Conservation (phyloP, 192 early-diverging fungal genomes). For the Diversispora epigaea region DNA sequence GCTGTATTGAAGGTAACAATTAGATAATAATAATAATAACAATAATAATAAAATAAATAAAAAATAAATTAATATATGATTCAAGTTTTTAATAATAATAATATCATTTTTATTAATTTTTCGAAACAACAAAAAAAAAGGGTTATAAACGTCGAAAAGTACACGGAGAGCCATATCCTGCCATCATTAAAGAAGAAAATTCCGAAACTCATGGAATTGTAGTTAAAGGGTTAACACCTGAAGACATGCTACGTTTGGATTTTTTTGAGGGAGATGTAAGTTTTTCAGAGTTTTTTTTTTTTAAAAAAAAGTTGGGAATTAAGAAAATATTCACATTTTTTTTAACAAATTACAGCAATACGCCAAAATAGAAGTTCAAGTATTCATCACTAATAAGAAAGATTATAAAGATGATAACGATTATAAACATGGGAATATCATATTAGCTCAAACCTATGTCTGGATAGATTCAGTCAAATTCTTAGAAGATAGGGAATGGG, state of each 20-base stretch:
- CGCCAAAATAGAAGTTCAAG: not conserved
- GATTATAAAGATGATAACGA: too few species aligned
- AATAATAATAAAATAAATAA: not conserved
- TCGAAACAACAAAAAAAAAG: not conserved
- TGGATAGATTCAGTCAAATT: not conserved
- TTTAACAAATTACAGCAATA: not conserved
- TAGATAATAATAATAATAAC: not conserved
- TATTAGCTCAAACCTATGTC: conserved; percentile 2
- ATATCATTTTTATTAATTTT: not conserved
- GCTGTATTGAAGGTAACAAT: conserved; percentile 11
- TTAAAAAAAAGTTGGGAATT: not conserved
- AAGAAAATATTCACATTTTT: not conserved
- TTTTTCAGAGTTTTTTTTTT: not conserved
- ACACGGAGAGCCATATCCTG: not conserved
- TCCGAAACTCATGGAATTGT: not conserved
- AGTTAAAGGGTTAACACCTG: not conserved
- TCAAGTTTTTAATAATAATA: not conserved
- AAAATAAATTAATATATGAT: not conserved
- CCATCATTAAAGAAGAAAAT: conserved; percentile 11
- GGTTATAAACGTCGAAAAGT: conserved; percentile 21
- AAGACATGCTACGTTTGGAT: conserved; percentile 8
- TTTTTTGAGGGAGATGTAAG: conserved; percentile 13
- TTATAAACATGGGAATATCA: not conserved
- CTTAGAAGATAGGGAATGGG: not conserved
- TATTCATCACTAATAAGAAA: not conserved